Conservation (phyloP, 352 stramenopile species). For the Phytopythium aichiense region DNA sequence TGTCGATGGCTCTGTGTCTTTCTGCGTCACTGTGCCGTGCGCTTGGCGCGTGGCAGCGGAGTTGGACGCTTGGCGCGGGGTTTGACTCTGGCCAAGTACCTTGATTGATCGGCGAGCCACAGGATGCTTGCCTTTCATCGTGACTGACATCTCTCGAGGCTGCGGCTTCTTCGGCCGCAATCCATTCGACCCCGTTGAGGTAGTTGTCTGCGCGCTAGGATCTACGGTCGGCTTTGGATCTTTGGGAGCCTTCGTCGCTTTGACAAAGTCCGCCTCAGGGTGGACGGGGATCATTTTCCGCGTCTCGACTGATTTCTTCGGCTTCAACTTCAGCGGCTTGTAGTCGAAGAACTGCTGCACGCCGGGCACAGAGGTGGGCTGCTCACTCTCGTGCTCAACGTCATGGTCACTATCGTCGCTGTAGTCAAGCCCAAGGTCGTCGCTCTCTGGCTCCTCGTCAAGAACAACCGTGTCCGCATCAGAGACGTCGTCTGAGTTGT, state of each 20-base stretch:
- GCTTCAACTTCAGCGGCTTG: conserved; percentile 22
- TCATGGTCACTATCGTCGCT: conserved; percentile 29
- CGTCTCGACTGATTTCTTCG: conserved; percentile 14
- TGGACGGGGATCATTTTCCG: conserved; percentile 29
- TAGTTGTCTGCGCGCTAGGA: conserved; percentile 11
- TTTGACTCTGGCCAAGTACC: conserved; percentile 16
- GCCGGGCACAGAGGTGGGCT: conserved; percentile 10
- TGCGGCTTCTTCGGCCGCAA: conserved; percentile 24
- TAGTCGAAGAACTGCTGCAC: conserved; percentile 42
- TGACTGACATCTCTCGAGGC: conserved; percentile 23
- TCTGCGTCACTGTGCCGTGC: background rate
- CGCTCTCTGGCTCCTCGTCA: conserved; percentile 24
- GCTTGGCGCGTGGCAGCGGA: background rate
- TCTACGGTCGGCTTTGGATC: conserved; percentile 1
- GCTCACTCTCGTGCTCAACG: conserved; percentile 7
- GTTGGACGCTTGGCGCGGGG: background rate
- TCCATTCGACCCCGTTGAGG: conserved; percentile 37
- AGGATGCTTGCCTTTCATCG: conserved; percentile 37
- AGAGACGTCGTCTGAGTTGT: background rate
- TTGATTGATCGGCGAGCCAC: conserved; percentile 39
- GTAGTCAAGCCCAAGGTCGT: conserved; percentile 34
- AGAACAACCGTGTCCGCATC: conserved; percentile 2
- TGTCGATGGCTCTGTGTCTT: background rate
- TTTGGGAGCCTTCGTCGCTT: conserved; percentile 4
- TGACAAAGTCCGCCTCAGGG: conserved; percentile 15